phyloP scores from a whole-genome alignment of 1,139 yeast genomes.

The Candida sojae region DNA sequence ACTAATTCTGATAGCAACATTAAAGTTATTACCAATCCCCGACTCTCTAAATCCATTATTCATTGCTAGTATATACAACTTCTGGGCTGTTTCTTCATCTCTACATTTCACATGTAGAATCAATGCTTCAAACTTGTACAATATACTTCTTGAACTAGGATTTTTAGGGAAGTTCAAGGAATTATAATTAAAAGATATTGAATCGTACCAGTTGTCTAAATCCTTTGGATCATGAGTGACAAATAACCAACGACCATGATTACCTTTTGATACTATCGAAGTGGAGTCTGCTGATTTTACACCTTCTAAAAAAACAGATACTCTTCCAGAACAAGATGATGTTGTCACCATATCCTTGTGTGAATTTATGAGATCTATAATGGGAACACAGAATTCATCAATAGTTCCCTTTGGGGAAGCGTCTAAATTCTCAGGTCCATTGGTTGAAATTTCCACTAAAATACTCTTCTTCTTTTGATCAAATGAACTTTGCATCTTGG shows the following conservation, averaged over 20 bases:
- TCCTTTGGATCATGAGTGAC: constrained; percentile 65
- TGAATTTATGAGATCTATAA: constrained; percentile 65
- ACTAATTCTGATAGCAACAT: constrained; percentile 77
- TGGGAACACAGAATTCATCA: constrained; percentile 70
- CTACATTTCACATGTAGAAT: constrained; percentile 83
- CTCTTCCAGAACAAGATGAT: constrained; percentile 86
- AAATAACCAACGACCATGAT: constrained; percentile 83
- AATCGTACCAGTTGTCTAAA: constrained; percentile 54
- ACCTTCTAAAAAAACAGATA: constrained; percentile 80
- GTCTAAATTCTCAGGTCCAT: constrained; percentile 52
- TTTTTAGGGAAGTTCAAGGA: constrained; percentile 11
- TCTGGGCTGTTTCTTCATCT: constrained; percentile 56
- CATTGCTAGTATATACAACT: constrained; percentile 71
- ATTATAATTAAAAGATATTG: constrained; percentile 26
- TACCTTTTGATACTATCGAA: constrained; percentile 81
- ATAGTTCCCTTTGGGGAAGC: constrained; percentile 85
- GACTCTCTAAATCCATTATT: constrained; percentile 84
- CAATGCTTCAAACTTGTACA: constrained; percentile 82
- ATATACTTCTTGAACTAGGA: constrained; percentile 49
- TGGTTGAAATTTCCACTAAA: constrained; percentile 53
- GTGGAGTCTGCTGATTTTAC: constrained; percentile 23
- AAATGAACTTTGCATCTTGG: constrained; percentile 51
- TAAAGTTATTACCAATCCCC: constrained; percentile 77
- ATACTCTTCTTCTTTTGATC: constrained; percentile 67
- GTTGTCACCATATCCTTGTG: constrained; percentile 77